Conservation (phyloP, 257 asterid species). For the Linaria vulgaris region DNA sequence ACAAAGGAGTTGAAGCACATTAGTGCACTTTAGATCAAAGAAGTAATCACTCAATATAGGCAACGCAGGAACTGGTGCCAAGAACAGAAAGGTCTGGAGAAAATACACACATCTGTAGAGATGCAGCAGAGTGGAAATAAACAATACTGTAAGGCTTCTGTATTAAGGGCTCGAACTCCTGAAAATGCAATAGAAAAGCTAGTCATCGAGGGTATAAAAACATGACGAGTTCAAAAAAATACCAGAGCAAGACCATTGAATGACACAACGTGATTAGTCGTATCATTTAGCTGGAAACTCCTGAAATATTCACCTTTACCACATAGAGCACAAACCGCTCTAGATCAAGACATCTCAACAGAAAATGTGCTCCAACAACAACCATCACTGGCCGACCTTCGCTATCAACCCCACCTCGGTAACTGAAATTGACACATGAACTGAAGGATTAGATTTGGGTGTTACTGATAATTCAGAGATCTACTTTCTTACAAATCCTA, state of each 20-base stretch:
- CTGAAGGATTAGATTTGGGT: not conserved
- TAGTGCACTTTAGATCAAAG: constrained; percentile 6
- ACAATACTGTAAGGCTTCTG: constrained; percentile 94
- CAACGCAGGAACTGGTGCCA: not conserved
- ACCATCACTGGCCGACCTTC: constrained; percentile 95
- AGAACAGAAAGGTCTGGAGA: constrained; percentile 3
- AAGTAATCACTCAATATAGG: not conserved
- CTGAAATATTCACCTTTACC: constrained; percentile 61
- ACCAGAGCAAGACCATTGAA: constrained; percentile 13
- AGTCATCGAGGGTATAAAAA: constrained; percentile 5
- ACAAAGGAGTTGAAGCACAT: constrained; percentile 6
- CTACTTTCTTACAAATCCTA: too few relatives aligned
- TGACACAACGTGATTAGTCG: not conserved
- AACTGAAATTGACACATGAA: constrained; percentile 41
- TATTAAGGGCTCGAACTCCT: constrained; percentile 97
- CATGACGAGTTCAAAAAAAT: constrained; percentile 1
- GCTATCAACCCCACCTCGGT: constrained; percentile 92
- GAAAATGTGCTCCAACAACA: constrained; percentile 95
- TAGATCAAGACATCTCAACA: constrained; percentile 84
- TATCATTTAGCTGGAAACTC: constrained; percentile 14
- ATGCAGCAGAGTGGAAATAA: constrained; percentile 92
- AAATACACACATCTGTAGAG: constrained; percentile 72
- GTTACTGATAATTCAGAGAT: not conserved
- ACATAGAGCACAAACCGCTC: constrained; percentile 78
- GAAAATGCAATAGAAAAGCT: constrained; percentile 30